These are phyloP conservation scores for Bryoerythrophyllum caledonicum DNA, from an alignment of 225 moss, liverwort and hornwort genomes.

Conservation along the genomic window DNA sequence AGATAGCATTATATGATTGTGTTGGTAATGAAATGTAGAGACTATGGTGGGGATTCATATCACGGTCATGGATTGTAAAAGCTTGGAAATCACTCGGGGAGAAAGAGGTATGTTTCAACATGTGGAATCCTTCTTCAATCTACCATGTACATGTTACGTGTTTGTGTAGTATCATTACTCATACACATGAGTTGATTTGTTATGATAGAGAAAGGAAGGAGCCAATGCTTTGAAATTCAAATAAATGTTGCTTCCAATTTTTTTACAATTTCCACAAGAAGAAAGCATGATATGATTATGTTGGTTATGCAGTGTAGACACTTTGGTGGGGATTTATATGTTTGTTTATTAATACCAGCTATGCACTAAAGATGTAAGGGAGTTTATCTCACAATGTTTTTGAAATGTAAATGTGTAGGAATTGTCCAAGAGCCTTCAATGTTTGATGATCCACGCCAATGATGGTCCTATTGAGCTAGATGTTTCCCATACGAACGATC, in stretches of 20 bases:
- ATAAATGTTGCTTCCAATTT: no score
- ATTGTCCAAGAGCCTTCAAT: neutral
- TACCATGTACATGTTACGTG: no score
- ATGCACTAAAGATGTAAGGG: no score
- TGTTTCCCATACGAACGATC: neutral
- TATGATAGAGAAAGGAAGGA: neutral
- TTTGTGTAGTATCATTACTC: no score
- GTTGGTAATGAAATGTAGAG: no score
- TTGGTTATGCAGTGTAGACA: no score
- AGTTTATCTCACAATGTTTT: neutral
- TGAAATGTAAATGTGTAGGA: neutral
- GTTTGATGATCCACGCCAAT: neutral
- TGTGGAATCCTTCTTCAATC: no score
- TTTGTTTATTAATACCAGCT: no score
- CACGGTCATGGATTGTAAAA: no score
- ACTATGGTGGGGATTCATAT: neutral
- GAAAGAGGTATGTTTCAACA: neutral
- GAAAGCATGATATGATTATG: neutral
- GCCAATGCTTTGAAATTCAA: no score
- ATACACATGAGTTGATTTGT: fast-evolving
- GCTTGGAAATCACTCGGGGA: no score
- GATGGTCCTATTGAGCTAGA: neutral
- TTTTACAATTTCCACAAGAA: no score
- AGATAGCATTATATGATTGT: neutral
- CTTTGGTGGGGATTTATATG: neutral